Evolutionary conservation across 768 basidiomycete species (phyloP).

Genomic region (Boletus pseudo-olivaceus): DNA sequence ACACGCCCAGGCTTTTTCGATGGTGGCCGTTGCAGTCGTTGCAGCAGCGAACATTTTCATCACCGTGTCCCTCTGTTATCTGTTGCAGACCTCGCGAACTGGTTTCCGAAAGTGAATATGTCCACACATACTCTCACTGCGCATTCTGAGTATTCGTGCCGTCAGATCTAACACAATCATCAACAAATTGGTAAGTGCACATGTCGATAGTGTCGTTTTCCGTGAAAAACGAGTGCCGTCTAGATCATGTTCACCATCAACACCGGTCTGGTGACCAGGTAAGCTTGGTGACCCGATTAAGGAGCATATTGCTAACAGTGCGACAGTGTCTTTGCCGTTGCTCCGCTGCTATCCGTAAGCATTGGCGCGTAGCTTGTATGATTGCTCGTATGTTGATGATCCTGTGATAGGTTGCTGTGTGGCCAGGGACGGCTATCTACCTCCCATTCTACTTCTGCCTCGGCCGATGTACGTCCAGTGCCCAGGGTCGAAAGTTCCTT

Average conservation of each 20-base stretch:
- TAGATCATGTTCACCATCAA: conserved; percentile 55
- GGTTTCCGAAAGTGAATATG: conserved; percentile 45
- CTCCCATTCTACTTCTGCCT: too few relatives aligned
- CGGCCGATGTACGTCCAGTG: too few relatives aligned
- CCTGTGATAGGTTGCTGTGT: conserved; percentile 42
- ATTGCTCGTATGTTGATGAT: background rate
- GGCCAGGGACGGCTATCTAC: conserved; percentile 20
- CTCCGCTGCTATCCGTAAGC: conserved; percentile 51
- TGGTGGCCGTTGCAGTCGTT: conserved; percentile 54
- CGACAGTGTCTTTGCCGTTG: conserved; percentile 49
- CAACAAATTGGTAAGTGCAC: conserved; percentile 37
- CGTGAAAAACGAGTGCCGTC: background rate
- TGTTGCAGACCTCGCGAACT: conserved; percentile 49
- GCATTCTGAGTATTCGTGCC: background rate
- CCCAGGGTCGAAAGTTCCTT: too few relatives aligned
- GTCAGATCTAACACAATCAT: conserved; percentile 50
- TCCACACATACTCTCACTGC: background rate
- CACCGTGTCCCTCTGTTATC: conserved; percentile 41
- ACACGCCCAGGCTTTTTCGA: conserved; percentile 35
- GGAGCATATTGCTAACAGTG: background rate
- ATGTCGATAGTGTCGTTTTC: background rate
- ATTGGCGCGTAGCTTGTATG: background rate
- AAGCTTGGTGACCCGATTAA: background rate
- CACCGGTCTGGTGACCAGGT: conserved; percentile 31
- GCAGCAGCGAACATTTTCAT: conserved; percentile 52